Evolutionary conservation across 73 alveolate species (phyloP).

Genomic region (Blepharisma stoltei): DNA sequence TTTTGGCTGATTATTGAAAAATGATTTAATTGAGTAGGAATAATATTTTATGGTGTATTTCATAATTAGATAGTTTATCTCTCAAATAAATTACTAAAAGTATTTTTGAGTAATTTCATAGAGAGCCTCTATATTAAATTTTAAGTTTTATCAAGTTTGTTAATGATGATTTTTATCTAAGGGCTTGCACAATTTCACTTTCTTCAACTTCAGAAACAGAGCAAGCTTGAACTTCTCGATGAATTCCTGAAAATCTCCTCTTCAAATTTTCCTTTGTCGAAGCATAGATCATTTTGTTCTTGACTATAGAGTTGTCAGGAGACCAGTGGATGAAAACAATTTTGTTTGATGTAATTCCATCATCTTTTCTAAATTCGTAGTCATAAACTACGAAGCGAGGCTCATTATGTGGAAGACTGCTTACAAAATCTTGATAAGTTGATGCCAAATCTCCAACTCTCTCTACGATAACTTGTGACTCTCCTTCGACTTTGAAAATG

Average conservation of each 20-base stretch:
- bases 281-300: slow-evolving; percentile 31
- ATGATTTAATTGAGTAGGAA: too few relatives aligned
- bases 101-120: too few relatives aligned
- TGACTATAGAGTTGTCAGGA: slow-evolving; percentile 7
- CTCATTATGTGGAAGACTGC: slow-evolving; percentile 22
- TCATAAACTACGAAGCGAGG: slow-evolving; percentile 28
- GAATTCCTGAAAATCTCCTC: slow-evolving; percentile 24
- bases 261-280: slow-evolving; percentile 30
- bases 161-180: too few relatives aligned
- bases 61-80: too few relatives aligned
- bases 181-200: too few relatives aligned
- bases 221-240: not conserved
- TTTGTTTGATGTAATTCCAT: slow-evolving; percentile 16
- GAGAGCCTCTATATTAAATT: too few relatives aligned
- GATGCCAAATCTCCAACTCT: not conserved
- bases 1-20: too few relatives aligned
- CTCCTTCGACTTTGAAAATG: slow-evolving; percentile 17
- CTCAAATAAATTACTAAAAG: too few relatives aligned
- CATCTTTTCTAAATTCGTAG: not conserved
- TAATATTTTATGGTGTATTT: too few relatives aligned
- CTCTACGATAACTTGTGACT: slow-evolving; percentile 2
- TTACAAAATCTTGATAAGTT: not conserved
- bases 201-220: not conserved
- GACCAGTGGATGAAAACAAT: slow-evolving; percentile 28
- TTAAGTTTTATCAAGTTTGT: too few relatives aligned